Evolutionary conservation across 129 eudicot species (phyloP), one percentile per base, ranked within the genome.

Genomic region (Flaveria linearis): DNA sequence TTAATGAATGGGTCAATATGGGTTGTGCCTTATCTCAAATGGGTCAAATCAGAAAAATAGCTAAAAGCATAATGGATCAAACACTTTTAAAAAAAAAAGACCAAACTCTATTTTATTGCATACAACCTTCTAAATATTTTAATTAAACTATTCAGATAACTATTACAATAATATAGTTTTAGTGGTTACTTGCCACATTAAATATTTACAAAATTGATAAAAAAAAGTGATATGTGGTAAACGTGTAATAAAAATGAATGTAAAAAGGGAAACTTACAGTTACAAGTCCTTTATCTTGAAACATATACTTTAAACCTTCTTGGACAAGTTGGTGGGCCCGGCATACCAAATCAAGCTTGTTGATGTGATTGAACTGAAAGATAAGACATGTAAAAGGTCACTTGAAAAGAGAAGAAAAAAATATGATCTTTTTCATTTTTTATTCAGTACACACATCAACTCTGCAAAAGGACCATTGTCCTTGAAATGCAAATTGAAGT

Each of bases 261-360:
- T 2, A 56, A 69, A 57, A 68, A 51, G 15, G 68, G 33, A 25
- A 78, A 86, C 94, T 94, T 79, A 94, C 98, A 63, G 98, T 94
- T 56, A 94, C 98, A 41, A 94, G 97, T 75, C 98, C 97, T 84
- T 94, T 94, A 74, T 94, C 98, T 76, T 94, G 98, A 80, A 94
- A 94, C 98, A 94, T 94, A 86, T 94, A 94, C 86, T 94, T 94
- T 16, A 94, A 83, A 77, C 98, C 98, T 86, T 94, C 98, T 76
- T 94, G 97, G 23, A 94, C 98, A 84, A 94, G 98, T 81, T 94
- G 98, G 80, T 94, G 98, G 76, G 98, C 98, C 39, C 98, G 98
- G 75, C 98, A 94, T 69, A 94, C 97, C 53, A 94, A 82, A 77
- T 94, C 98, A 72, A 94, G 98, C 75, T 94, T 94, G 87, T 94